Conservation (phyloP, 176 grass and related monocot species). For the Cenchrus americanus region DNA sequence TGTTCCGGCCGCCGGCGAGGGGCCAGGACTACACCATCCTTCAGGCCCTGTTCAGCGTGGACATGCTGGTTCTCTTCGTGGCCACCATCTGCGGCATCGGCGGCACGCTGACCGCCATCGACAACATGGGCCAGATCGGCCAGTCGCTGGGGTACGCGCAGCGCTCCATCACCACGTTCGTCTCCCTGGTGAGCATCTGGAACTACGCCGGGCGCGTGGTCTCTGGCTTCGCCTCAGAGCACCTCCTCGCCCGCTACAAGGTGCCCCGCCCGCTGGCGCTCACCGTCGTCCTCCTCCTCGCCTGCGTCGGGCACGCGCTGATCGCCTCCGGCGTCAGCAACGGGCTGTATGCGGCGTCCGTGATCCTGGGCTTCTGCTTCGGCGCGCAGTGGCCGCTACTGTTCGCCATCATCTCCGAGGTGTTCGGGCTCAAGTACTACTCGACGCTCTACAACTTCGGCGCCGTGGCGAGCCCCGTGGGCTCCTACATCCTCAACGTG, state of each 20-base stretch:
- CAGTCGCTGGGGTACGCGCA: slow-evolving; percentile 75
- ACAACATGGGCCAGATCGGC: slow-evolving; percentile 86
- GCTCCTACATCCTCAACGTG: slow-evolving; percentile 73
- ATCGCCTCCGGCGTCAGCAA: slow-evolving; percentile 61
- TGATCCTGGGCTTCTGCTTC: slow-evolving; percentile 78
- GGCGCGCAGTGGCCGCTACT: slow-evolving; percentile 84
- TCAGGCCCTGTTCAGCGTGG: slow-evolving; percentile 79
- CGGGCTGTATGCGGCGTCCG: slow-evolving; percentile 69
- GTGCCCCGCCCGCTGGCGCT: slow-evolving; percentile 60
- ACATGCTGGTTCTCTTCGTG: slow-evolving; percentile 76
- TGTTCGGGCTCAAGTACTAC: slow-evolving; percentile 94
- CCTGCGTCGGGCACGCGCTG: slow-evolving; percentile 63
- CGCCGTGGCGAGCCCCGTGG: slow-evolving; percentile 69
- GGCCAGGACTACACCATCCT: slow-evolving; percentile 80
- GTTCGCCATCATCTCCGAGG: slow-evolving; percentile 81
- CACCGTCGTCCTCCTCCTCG: slow-evolving; percentile 47
- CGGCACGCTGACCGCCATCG: slow-evolving; percentile 79
- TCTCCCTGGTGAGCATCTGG: slow-evolving; percentile 90
- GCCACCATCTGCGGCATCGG: slow-evolving; percentile 77
- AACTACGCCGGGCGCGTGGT: slow-evolving; percentile 69
- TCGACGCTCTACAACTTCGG: slow-evolving; percentile 92
- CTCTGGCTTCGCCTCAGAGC: slow-evolving; percentile 70
- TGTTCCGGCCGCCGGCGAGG: slow-evolving; percentile 57
- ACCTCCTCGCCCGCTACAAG: slow-evolving; percentile 59
- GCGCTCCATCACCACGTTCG: slow-evolving; percentile 58